Evolutionary conservation across 176 grass and related monocot species (phyloP).

Genomic region (Urochloa ruziziensis): DNA sequence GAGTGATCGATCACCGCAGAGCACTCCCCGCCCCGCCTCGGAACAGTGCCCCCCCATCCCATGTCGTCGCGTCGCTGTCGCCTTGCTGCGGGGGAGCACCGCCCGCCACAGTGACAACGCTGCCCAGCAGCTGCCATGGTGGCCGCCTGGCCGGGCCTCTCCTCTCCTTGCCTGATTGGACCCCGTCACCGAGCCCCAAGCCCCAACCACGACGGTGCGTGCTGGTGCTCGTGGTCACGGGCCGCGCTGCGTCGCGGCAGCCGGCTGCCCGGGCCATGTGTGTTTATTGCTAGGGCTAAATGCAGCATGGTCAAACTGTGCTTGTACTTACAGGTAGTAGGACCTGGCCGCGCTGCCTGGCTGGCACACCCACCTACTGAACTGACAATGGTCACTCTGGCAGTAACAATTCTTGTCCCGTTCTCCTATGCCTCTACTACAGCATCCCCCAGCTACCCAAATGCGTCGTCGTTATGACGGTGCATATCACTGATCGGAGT

Average conservation of each 20-base stretch:
- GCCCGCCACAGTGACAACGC: not conserved
- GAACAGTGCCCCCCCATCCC: not conserved
- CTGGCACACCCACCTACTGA: not conserved
- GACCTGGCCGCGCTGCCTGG: not conserved
- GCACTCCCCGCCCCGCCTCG: not conserved
- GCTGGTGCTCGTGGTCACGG: conserved; percentile 39
- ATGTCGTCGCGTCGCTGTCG: conserved; percentile 21
- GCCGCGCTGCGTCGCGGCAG: not conserved
- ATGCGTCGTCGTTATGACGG: not conserved
- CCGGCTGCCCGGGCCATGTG: not conserved
- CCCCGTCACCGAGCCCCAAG: no score
- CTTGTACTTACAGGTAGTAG: conserved; percentile 30
- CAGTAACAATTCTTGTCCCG: conserved; percentile 11
- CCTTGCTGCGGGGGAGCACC: conserved; percentile 7
- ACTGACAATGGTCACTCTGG: conserved; percentile 35
- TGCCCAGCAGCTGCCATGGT: not conserved
- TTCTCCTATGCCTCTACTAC: not conserved
- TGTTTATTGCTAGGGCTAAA: not conserved
- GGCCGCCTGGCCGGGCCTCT: not conserved
- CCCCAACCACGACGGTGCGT: not conserved
- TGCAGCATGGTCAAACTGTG: conserved; percentile 20
- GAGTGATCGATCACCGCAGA: no score
- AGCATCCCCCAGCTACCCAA: not conserved
- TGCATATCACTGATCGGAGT: not conserved
- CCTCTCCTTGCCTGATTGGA: not conserved